These are phyloP conservation scores for Fragilaria crotonensis DNA, from an alignment of 108 stramenopile species.

Conservation along the genomic window DNA sequence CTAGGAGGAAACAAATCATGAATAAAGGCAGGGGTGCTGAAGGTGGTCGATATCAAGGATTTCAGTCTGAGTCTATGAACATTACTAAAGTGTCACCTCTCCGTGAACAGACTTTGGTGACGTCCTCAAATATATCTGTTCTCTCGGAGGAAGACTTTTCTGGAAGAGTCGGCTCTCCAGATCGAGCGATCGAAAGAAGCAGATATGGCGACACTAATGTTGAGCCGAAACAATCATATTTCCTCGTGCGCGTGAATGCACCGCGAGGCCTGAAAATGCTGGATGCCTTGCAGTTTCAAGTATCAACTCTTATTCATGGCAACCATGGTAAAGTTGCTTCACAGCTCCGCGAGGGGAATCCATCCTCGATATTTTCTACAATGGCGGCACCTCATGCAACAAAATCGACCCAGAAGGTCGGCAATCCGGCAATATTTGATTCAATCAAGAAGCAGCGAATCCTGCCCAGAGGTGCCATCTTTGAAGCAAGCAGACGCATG, in stretches of 20 bases:
- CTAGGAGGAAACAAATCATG: not conserved
- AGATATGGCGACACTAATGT: not conserved
- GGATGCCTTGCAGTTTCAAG: conserved; percentile 83
- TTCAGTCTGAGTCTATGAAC: not conserved
- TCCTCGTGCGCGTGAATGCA: conserved; percentile 68
- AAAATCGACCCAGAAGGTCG: conserved; percentile 39
- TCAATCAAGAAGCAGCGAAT: conserved; percentile 36
- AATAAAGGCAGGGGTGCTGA: not conserved
- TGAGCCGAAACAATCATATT: conserved; percentile 23
- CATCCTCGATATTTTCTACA: conserved; percentile 40
- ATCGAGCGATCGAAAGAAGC: conserved; percentile 20
- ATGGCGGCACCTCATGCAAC: conserved; percentile 41
- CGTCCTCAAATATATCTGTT: conserved; percentile 43
- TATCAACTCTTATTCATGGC: conserved; percentile 56
- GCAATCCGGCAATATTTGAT: conserved; percentile 49
- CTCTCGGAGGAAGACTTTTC: conserved; percentile 35
- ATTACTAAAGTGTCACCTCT: not conserved
- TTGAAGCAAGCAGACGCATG: conserved; percentile 75
- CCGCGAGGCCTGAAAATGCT: conserved; percentile 76
- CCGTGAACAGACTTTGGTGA: conserved; percentile 7
- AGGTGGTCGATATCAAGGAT: not conserved
- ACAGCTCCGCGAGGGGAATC: conserved; percentile 1
- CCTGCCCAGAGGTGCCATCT: conserved; percentile 65
- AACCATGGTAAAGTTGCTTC: conserved; percentile 1
- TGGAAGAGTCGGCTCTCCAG: conserved; percentile 9